Conservation (phyloP, 148 eudicot species). For the Silene latifolia region DNA sequence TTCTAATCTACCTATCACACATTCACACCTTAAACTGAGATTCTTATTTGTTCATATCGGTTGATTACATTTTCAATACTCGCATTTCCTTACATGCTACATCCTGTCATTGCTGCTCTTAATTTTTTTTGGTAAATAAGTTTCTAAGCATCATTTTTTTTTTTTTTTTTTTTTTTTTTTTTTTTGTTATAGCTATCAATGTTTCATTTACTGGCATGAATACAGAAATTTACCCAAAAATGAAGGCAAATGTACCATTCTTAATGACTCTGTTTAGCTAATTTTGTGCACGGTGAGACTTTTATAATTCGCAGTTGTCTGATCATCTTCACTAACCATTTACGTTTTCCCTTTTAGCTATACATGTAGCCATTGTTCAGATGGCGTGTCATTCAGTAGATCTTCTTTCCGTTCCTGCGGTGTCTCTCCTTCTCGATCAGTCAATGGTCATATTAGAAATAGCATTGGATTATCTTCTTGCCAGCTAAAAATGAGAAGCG, state of each 20-base stretch:
- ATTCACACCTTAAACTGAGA: neutral
- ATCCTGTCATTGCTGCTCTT: neutral
- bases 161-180: no score
- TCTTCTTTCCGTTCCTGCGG: conserved; percentile 17
- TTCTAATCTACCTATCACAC: neutral
- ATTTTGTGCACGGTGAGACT: neutral
- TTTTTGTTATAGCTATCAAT: neutral
- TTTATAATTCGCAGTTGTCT: conserved; percentile 12
- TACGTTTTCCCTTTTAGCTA: conserved; percentile 10
- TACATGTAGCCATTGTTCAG: conserved; percentile 14
- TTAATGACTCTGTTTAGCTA: neutral
- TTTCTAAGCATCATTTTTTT: neutral
- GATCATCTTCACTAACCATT: conserved; percentile 29
- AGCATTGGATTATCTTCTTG: conserved; percentile 24
- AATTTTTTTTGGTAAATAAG: no score
- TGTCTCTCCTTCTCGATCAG: conserved; percentile 19
- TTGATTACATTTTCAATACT: neutral
- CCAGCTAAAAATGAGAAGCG: conserved; percentile 30
- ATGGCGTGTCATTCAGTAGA: conserved; percentile 23
- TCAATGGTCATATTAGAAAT: conserved; percentile 15
- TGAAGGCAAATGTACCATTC: neutral
- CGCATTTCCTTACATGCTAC: neutral
- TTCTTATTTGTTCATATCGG: neutral
- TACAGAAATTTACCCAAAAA: no score
- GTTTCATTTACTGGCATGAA: no score